Base-by-base conservation (phyloP, 768 basidiomycete genomes). In the Kwoniella sp. region DNA sequence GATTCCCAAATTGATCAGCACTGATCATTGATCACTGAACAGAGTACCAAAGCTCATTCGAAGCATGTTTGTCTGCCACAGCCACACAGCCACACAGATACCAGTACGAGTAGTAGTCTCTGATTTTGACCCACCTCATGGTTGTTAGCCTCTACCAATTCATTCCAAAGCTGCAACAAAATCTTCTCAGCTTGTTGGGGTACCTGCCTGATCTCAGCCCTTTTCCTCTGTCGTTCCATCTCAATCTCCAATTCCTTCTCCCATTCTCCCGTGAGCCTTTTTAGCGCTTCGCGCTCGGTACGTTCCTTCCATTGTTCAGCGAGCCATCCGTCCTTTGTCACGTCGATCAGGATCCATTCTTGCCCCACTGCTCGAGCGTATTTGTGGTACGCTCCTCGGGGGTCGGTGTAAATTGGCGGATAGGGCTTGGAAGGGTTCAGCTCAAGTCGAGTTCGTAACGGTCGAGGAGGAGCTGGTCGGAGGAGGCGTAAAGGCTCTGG, bases 261-360 rank as follows among this genome's bases (percentile, higher is more conserved):
- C 24, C 67, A 65, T 17, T 65, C 68, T 10, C 74, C 72, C 8
- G 48, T 68, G 59, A 73, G 61, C 13, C 58, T 48, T 27, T 67
- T 73, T 30, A 76, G 53, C 19, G 72, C 74, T 33, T 76, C 74
- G 8, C 72, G 25, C 51, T 76, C 74, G 9, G 61, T 21, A 30
- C 51, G 64, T 59, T 70, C 72, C 29, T 58, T 62, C 72, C 72
- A 76, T 36, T 76, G 74, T 53, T 76, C 72, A 21, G 55, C 55
- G 24, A 76, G 47, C 74, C 74, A 76, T 26, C 74, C 74, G 47
- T 76, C 74, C 55, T 73, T 73, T 27, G 74, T 76, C 0, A 76
- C 67, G 44, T 76, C 74, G 40, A 76, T 57, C 40, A 62, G 68
- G n/a, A 73, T 67, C 21, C 54, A 26, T 29, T 76, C 70, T 30